These are phyloP conservation scores for Tetracladium setigerum DNA, from an alignment of 495 filamentous ascomycete genomes.

Conservation along the genomic window DNA sequence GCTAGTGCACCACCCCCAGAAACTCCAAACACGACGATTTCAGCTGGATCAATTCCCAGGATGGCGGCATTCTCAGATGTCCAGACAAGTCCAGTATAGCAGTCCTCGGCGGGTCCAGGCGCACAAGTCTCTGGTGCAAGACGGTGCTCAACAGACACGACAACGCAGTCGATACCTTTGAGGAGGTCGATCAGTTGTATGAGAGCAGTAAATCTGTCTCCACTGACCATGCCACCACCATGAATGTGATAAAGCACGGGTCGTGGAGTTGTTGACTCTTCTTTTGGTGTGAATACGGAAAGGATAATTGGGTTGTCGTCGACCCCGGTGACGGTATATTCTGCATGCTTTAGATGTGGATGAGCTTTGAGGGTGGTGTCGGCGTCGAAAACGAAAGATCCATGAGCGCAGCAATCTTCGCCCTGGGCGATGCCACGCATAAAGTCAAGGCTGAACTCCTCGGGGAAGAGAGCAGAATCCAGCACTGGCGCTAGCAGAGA, in stretches of 20 bases:
- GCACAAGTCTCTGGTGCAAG: slow-evolving; percentile 21
- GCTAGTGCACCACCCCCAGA: slow-evolving; percentile 26
- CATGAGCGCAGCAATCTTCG: background rate
- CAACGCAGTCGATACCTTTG: slow-evolving; percentile 10
- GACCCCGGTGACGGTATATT: background rate
- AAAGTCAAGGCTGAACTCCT: slow-evolving; percentile 7
- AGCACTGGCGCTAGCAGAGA: slow-evolving; percentile 2
- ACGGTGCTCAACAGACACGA: slow-evolving; percentile 24
- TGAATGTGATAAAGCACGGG: slow-evolving; percentile 5
- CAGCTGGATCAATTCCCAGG: slow-evolving; percentile 21
- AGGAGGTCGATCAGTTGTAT: slow-evolving; percentile 8
- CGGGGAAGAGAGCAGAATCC: slow-evolving; percentile 3
- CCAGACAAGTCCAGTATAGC: slow-evolving; percentile 23
- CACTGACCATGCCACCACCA: slow-evolving; percentile 5
- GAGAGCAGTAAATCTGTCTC: slow-evolving; percentile 8
- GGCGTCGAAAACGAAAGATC: background rate
- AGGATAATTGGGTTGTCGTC: background rate
- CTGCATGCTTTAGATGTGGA: background rate
- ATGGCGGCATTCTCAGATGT: slow-evolving; percentile 14
- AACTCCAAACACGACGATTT: slow-evolving; percentile 20
- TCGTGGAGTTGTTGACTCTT: background rate
- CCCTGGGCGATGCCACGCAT: slow-evolving; percentile 4
- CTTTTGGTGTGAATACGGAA: slow-evolving; percentile 3
- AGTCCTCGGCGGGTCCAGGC: slow-evolving; percentile 20
- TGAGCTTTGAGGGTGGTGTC: background rate